These are phyloP conservation scores for Stachybotrys elegans DNA, from an alignment of 2,329 filamentous ascomycete genomes.

Conservation along the genomic window DNA sequence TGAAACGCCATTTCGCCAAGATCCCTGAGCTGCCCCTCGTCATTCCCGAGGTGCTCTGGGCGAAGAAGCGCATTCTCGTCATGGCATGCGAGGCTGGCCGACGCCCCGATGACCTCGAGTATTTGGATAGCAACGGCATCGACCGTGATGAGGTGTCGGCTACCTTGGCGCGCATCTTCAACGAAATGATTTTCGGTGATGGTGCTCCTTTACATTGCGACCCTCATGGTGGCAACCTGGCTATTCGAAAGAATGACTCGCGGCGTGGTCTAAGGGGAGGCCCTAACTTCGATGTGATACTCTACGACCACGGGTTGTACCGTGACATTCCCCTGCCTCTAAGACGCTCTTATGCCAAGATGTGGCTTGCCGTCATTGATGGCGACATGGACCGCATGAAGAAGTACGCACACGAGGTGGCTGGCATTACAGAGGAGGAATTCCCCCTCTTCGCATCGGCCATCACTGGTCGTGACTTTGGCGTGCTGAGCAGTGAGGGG, in stretches of 20 bases:
- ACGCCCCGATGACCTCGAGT: constrained; percentile 83
- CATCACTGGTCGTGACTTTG: constrained; percentile 91
- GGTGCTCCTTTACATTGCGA: constrained; percentile 91
- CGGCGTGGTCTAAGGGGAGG: constrained; percentile 43
- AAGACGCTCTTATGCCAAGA: constrained; percentile 85
- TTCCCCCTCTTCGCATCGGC: constrained; percentile 95
- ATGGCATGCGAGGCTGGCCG: constrained; percentile 90
- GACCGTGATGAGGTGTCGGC: constrained; percentile 94
- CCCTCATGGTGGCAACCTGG: constrained; percentile 93
- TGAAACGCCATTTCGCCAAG: constrained; percentile 73
- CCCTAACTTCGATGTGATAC: constrained; percentile 86
- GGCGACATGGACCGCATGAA: constrained; percentile 83
- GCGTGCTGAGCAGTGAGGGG: constrained; percentile 60
- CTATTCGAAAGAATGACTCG: constrained; percentile 70
- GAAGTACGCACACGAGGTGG: constrained; percentile 81
- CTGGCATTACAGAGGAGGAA: constrained; percentile 80
- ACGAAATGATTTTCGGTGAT: constrained; percentile 97
- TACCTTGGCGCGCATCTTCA: constrained; percentile 86
- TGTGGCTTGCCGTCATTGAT: constrained; percentile 95
- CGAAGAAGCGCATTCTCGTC: constrained; percentile 81
- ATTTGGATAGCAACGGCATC: constrained; percentile 79
- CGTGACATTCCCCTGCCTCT: constrained; percentile 78
- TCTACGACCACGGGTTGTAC: constrained; percentile 97
- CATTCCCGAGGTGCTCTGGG: constrained; percentile 86
- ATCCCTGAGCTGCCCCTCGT: constrained; percentile 74